Conservation (phyloP, 768 basidiomycete genomes). For the Ramaria sp. region DNA sequence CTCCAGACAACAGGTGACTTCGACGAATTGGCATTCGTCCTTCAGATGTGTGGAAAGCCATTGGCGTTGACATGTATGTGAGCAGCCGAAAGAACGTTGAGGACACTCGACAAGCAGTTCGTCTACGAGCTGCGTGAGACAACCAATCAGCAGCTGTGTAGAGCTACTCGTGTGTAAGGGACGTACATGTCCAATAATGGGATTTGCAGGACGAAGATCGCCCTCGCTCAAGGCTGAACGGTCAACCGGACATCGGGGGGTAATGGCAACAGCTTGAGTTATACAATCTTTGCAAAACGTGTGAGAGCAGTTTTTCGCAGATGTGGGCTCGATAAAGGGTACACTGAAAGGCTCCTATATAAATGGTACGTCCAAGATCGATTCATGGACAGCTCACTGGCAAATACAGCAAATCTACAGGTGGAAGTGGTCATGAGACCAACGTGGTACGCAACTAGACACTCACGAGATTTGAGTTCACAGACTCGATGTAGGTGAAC, state of each 20-base stretch:
- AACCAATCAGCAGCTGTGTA: constrained; percentile 4
- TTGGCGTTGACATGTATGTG: constrained; percentile 55
- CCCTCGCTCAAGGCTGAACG: constrained; percentile 48
- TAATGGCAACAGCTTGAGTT: constrained; percentile 50
- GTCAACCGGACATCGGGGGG: constrained; percentile 76
- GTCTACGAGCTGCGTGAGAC: constrained; percentile 55
- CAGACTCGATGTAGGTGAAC: constrained; percentile 48
- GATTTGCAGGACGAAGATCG: constrained; percentile 58
- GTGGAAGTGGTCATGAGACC: not conserved
- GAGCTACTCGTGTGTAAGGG: not conserved
- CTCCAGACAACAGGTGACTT: constrained; percentile 37
- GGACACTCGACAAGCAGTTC: constrained; percentile 70
- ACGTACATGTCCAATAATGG: constrained; percentile 66
- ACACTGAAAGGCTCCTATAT: constrained; percentile 26
- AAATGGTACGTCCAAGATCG: constrained; percentile 9
- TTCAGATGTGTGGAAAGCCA: constrained; percentile 50
- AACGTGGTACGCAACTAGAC: constrained; percentile 3
- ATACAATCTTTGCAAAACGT: constrained; percentile 87
- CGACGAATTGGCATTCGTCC: constrained; percentile 47
- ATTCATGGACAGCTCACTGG: constrained; percentile 28
- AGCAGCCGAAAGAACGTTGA: constrained; percentile 47
- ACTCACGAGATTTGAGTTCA: constrained; percentile 60
- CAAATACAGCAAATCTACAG: constrained; percentile 69
- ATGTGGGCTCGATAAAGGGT: constrained; percentile 69
- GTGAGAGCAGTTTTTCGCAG: constrained; percentile 66